Conservation (phyloP, 2,329 filamentous ascomycete genomes). For the Cytospora schulzeri region DNA sequence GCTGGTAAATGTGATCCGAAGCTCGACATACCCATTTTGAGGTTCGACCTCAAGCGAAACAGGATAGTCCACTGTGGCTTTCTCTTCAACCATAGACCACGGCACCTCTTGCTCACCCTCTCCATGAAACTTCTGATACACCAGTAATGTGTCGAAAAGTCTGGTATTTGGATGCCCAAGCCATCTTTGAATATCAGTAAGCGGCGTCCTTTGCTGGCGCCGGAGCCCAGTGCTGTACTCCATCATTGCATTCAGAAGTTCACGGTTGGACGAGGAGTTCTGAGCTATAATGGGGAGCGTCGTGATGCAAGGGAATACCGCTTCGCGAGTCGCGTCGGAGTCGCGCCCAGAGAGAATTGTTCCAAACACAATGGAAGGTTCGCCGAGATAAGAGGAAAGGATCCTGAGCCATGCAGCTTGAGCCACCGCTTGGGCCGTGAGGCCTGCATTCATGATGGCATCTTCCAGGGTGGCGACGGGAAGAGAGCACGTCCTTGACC, state of each 20-base stretch:
- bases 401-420: constrained; percentile 79
- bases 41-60: constrained; percentile 80
- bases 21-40: constrained; percentile 49
- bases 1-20: constrained; percentile 68
- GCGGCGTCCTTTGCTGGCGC: constrained; percentile 70
- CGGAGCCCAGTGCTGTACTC: constrained; percentile 64
- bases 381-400: constrained; percentile 75
- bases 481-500: constrained; percentile 42
- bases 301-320: constrained; percentile 77
- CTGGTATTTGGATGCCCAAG: constrained; percentile 64
- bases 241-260: constrained; percentile 66
- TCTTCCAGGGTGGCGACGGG: constrained; percentile 53
- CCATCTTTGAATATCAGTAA: constrained; percentile 73
- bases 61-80: constrained; percentile 73
- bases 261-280: constrained; percentile 54
- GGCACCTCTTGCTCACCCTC: constrained; percentile 33
- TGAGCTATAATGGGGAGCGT: constrained; percentile 74
- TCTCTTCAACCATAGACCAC: constrained; percentile 67
- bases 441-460: constrained; percentile 57
- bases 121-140: constrained; percentile 68
- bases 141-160: constrained; percentile 83
- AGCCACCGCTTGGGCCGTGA: constrained; percentile 75
- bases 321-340: constrained; percentile 57
- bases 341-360: constrained; percentile 77
- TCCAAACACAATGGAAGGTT: constrained; percentile 74